Evolutionary conservation across 2,329 filamentous ascomycete species (phyloP).

Genomic region (Fusarium piperis): DNA sequence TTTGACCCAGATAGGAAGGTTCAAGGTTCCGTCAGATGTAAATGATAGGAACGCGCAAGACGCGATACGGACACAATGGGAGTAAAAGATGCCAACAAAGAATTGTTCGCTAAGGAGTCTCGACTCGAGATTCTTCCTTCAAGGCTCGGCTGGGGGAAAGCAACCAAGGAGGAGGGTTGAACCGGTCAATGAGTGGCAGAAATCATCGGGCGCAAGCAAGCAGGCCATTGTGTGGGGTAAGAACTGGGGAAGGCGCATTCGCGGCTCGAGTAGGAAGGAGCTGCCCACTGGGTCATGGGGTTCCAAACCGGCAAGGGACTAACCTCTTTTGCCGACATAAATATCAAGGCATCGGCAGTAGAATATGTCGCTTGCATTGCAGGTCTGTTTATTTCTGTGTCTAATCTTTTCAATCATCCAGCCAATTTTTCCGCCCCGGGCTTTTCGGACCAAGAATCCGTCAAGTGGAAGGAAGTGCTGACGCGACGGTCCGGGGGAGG

Average conservation of each 20-base stretch:
- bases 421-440: background rate
- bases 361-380: background rate
- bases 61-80: background rate
- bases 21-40: background rate
- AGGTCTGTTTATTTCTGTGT: background rate
- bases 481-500: constrained; percentile 4
- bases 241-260: constrained; percentile 32
- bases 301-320: background rate
- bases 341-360: background rate
- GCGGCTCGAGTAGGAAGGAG: constrained; percentile 6
- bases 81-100: background rate
- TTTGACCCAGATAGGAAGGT: constrained; percentile 19
- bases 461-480: background rate
- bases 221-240: constrained; percentile 38
- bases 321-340: background rate
- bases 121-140: background rate
- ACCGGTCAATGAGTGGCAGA: constrained; percentile 15
- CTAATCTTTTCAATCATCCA: background rate
- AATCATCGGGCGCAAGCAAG: constrained; percentile 19
- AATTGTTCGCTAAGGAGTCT: background rate
- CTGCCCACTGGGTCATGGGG: constrained; percentile 8
- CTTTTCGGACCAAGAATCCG: background rate
- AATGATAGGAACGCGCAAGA: background rate
- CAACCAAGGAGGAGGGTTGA: constrained; percentile 24
- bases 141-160: constrained; percentile 16